These are phyloP conservation scores for Malassezia restricta DNA, from an alignment of 1,284 basidiomycete genomes.

Conservation along the genomic window DNA sequence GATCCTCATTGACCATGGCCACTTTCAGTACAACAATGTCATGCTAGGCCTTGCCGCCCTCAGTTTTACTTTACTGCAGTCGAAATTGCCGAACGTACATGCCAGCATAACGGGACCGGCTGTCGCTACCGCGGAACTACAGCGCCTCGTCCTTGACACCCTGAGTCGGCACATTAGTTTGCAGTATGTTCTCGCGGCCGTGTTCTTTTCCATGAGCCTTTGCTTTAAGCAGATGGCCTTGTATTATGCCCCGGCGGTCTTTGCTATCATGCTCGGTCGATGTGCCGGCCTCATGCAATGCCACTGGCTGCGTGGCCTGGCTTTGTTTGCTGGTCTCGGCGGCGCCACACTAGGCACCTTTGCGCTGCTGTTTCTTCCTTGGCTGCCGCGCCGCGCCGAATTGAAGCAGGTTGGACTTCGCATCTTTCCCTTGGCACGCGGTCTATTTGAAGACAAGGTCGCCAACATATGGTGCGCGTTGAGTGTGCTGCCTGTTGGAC, in stretches of 20 bases:
- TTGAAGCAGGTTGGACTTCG: constrained; percentile 57
- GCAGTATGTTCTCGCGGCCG: constrained; percentile 58
- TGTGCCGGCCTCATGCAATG: constrained; percentile 65
- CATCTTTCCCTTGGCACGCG: constrained; percentile 78
- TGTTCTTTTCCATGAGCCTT: constrained; percentile 69
- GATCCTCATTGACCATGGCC: constrained; percentile 74
- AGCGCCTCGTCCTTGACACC: constrained; percentile 12
- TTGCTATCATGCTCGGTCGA: constrained; percentile 42
- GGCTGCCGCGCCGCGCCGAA: constrained; percentile 56
- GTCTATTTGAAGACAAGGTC: constrained; percentile 90
- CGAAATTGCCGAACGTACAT: constrained; percentile 33
- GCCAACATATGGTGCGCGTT: constrained; percentile 70
- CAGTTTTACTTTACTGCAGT: constrained; percentile 33
- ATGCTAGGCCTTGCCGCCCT: constrained; percentile 41
- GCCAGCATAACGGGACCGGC: background rate
- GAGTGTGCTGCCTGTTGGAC: constrained; percentile 31
- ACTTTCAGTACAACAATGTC: constrained; percentile 58
- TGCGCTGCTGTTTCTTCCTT: constrained; percentile 61
- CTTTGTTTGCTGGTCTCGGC: constrained; percentile 60
- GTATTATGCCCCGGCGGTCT: constrained; percentile 71
- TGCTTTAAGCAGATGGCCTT: constrained; percentile 92
- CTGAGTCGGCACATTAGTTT: constrained; percentile 38
- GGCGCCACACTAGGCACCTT: constrained; percentile 52
- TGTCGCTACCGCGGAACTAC: constrained; percentile 6
- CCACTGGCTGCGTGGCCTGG: constrained; percentile 55